phyloP scores from a whole-genome alignment of 805 yeast species.

The Teunomyces pallodes region DNA sequence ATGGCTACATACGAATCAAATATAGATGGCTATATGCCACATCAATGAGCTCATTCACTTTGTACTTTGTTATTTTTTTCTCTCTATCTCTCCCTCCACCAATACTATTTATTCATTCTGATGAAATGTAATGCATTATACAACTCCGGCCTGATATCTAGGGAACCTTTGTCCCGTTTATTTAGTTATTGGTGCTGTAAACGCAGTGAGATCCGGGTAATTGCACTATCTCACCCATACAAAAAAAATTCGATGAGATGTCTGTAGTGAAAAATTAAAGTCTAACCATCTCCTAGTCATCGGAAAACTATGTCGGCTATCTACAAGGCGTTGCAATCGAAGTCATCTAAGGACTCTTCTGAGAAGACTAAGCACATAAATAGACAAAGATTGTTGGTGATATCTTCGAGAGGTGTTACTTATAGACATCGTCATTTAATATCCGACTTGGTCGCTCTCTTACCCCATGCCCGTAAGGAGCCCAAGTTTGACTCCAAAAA shows the following conservation, averaged over 20 bases:
- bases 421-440: conserved; percentile 94
- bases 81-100: not conserved
- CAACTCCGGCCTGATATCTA: too few relatives aligned
- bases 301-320: conserved; percentile 39
- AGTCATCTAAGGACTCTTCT: conserved; percentile 47
- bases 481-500: conserved; percentile 94
- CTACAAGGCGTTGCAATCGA: conserved; percentile 44
- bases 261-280: conserved; percentile 2
- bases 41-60: not conserved
- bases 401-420: conserved; percentile 93
- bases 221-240: not conserved
- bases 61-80: not conserved
- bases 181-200: too few relatives aligned
- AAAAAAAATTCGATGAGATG: conserved; percentile 2
- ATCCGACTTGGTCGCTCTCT: conserved; percentile 67
- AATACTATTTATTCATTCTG: conserved; percentile 1
- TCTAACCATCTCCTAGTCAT: not conserved
- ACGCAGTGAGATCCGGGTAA: conserved; percentile 1
- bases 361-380: conserved; percentile 61
- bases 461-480: conserved; percentile 96
- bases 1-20: conserved; percentile 1
- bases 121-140: not conserved
- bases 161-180: too few relatives aligned
- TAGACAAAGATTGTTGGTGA: conserved; percentile 82
- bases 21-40: conserved; percentile 5